Conservation (phyloP, 768 basidiomycete genomes). For the Pleurotus giganteus region DNA sequence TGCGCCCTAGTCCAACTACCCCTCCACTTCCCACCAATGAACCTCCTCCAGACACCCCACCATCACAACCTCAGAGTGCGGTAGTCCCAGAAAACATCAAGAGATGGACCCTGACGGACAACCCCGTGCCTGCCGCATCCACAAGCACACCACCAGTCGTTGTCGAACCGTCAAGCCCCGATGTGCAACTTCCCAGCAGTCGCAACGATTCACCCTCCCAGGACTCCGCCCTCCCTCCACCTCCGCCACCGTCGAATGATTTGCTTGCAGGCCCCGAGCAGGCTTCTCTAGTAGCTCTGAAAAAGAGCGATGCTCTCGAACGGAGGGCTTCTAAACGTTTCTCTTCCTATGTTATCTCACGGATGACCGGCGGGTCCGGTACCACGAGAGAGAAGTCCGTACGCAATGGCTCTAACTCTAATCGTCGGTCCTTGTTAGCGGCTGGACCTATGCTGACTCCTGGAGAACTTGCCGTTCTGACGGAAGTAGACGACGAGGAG, state of each 20-base stretch:
- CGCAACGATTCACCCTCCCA: conserved; percentile 23
- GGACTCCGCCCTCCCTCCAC: conserved; percentile 26
- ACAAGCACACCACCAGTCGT: conserved; percentile 46
- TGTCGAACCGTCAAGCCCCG: conserved; percentile 50
- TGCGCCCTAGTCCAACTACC: conserved; percentile 19
- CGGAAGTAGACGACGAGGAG: conserved; percentile 71
- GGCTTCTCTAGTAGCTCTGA: conserved; percentile 84
- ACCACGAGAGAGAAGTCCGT: conserved; percentile 47
- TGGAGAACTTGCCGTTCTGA: conserved; percentile 70
- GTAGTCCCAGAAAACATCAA: conserved; percentile 67
- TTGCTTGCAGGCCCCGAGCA: conserved; percentile 57
- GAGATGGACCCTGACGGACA: conserved; percentile 78
- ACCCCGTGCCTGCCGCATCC: conserved; percentile 45
- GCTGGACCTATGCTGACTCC: conserved; percentile 56
- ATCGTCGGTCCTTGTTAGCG: conserved; percentile 67
- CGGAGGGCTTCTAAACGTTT: conserved; percentile 94
- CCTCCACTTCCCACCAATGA: conserved; percentile 13
- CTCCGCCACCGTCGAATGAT: conserved; percentile 35
- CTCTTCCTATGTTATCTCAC: conserved; percentile 90
- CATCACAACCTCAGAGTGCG: conserved; percentile 27
- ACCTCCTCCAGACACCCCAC: conserved; percentile 10
- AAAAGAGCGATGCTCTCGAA: conserved; percentile 82
- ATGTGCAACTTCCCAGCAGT: conserved; percentile 18
- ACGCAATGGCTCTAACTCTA: conserved; percentile 40
- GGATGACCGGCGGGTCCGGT: conserved; percentile 70